Conservation (phyloP, 2,329 filamentous ascomycete genomes). For the Eutypa lata region DNA sequence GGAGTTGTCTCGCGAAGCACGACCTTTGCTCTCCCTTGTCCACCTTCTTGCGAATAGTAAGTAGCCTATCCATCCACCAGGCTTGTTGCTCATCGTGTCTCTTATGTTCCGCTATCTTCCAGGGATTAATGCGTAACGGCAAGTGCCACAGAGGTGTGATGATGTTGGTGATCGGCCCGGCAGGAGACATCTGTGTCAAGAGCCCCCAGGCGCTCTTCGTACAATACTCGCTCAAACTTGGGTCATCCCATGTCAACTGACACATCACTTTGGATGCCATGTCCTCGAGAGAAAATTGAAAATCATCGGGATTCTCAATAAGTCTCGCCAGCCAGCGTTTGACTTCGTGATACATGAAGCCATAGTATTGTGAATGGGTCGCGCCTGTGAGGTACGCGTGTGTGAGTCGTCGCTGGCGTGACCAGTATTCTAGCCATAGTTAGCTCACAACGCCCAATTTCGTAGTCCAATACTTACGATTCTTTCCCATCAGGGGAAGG, state of each 20-base stretch:
- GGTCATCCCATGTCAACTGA: constrained; percentile 51
- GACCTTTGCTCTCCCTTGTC: constrained; percentile 34
- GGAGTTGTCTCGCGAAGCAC: constrained; percentile 39
- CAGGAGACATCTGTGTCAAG: constrained; percentile 55
- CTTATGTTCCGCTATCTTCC: constrained; percentile 50
- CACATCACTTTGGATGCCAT: constrained; percentile 58
- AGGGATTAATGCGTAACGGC: constrained; percentile 47
- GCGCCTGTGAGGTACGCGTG: constrained; percentile 46
- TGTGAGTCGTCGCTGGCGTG: constrained; percentile 50
- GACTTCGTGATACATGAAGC: constrained; percentile 48
- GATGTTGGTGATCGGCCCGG: constrained; percentile 55
- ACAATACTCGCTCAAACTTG: constrained; percentile 43
- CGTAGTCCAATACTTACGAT: constrained; percentile 36
- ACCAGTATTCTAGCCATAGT: constrained; percentile 46
- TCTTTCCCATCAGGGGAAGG: constrained; percentile 53
- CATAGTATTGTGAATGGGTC: constrained; percentile 29
- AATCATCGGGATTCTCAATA: constrained; percentile 47
- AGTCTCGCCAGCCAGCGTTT: constrained; percentile 51
- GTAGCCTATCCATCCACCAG: constrained; percentile 49
- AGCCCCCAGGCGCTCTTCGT: constrained; percentile 53
- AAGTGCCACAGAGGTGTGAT: constrained; percentile 53
- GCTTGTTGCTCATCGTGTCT: constrained; percentile 50
- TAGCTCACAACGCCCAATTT: not conserved
- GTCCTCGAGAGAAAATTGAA: constrained; percentile 49
- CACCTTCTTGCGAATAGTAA: constrained; percentile 36